A percentile compares a stretch with the other conserved stretches of the same genome.
phyloP scores from a whole-genome alignment of 2,329 filamentous ascomycete genomes.

The Rutstroemia sp. region DNA sequence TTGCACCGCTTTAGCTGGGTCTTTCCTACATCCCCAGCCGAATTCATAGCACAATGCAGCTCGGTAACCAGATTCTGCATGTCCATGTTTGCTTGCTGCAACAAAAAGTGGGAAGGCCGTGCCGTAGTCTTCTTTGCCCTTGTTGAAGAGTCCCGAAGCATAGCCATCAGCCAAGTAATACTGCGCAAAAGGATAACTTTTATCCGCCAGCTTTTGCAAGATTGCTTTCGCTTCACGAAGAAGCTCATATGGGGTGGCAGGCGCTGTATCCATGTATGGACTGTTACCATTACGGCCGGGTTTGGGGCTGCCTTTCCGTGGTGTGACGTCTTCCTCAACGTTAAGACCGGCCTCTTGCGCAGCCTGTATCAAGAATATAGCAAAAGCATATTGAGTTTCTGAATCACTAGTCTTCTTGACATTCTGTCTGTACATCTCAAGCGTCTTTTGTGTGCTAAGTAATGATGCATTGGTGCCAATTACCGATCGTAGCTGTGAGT shows the following conservation, averaged over 20 bases:
- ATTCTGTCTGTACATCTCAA: slow-evolving; percentile 96
- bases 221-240: slow-evolving; percentile 85
- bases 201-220: slow-evolving; percentile 76
- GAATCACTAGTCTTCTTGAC: slow-evolving; percentile 94
- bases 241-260: slow-evolving; percentile 57
- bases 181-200: slow-evolving; percentile 91
- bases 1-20: slow-evolving; percentile 85
- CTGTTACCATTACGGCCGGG: slow-evolving; percentile 40
- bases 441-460: slow-evolving; percentile 82
- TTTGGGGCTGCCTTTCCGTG: slow-evolving; percentile 35
- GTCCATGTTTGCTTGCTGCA: slow-evolving; percentile 90
- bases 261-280: slow-evolving; percentile 38
- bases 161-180: slow-evolving; percentile 96
- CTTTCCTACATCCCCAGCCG: slow-evolving; percentile 89
- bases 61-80: slow-evolving; percentile 92
- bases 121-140: slow-evolving; percentile 86
- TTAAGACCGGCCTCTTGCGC: slow-evolving; percentile 69
- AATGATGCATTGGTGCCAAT: slow-evolving; percentile 88
- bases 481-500: slow-evolving; percentile 67
- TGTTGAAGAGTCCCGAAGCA: slow-evolving; percentile 89
- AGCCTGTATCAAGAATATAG: slow-evolving; percentile 84
- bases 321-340: slow-evolving; percentile 33
- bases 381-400: slow-evolving; percentile 91
- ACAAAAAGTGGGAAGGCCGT: slow-evolving; percentile 89
- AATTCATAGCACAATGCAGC: slow-evolving; percentile 95